These are phyloP conservation scores for Alternaria metachromatica DNA, from an alignment of 2,329 filamentous ascomycete species.

Conservation along the genomic window DNA sequence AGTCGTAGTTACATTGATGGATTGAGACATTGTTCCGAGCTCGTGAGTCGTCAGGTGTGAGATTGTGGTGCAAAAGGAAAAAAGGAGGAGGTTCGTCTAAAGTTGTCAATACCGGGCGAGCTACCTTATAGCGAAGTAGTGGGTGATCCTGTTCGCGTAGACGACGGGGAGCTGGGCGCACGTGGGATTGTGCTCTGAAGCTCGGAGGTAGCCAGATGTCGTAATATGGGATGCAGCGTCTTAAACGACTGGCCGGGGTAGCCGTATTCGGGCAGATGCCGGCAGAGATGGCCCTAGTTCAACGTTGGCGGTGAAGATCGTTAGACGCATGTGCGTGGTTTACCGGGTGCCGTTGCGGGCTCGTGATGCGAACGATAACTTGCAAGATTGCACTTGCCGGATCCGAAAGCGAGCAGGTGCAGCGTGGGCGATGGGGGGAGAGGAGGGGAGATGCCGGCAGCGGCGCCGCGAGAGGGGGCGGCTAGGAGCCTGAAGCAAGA, in stretches of 20 bases:
- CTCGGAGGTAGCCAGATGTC: constrained; percentile 8
- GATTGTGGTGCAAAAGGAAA: background rate
- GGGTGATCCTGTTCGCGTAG: constrained; percentile 14
- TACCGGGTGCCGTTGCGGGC: constrained; percentile 1
- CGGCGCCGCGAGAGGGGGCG: background rate
- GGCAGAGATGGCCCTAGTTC: constrained; percentile 5
- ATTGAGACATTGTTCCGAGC: constrained; percentile 7
- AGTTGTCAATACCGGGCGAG: constrained; percentile 6
- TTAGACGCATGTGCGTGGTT: constrained; percentile 12
- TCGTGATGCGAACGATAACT: constrained; percentile 11
- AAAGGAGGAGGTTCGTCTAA: constrained; percentile 1
- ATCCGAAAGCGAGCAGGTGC: background rate
- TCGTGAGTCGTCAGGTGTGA: background rate
- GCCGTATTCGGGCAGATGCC: constrained; percentile 11
- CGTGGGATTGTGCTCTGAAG: constrained; percentile 9
- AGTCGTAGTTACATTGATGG: constrained; percentile 39
- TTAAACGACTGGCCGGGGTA: constrained; percentile 12
- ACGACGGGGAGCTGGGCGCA: constrained; percentile 6
- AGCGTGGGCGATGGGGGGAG: background rate
- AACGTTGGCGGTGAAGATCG: constrained; percentile 18
- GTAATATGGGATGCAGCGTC: constrained; percentile 9
- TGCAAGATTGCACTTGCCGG: constrained; percentile 24
- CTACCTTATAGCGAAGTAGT: constrained; percentile 12
- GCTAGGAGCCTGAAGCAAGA: background rate
- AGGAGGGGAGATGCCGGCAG: background rate